Evolutionary conservation across 148 eudicot species (phyloP), one percentile per base, ranked within the genome.

Genomic region (Camellia granthamiana): DNA sequence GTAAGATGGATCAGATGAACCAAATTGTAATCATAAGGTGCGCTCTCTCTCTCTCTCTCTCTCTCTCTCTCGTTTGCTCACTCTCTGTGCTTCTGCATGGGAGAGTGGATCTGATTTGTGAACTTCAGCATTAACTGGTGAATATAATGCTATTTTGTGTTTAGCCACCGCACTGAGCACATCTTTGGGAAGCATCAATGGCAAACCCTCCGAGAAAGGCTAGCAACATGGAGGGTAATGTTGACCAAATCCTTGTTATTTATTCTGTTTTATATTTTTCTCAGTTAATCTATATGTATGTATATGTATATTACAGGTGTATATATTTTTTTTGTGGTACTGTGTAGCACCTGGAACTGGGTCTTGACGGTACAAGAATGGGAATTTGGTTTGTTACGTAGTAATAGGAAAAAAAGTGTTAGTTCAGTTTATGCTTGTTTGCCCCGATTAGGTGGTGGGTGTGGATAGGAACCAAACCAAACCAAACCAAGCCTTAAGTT

Each of bases 1-100:
- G 99, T 80, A 96, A 91, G 86, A 96, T 96, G 84, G 99, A 96
- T 84, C 99, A 96, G 85, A 91, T 94, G 90, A 96, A 96, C 83
- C 84, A 88, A 80, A 84, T 88, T 58, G 90, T 96, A 76, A 86
- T 89, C 75, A 93, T 96, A 77, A 96, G 92, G 99, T 96, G 84
- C 51, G 0, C 51, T 47, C 51, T 7, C 51, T 47, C 7, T 0
- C 51, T 0, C 51, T 47, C 51, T n/a, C n/a, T 7, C 51, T 47
- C 51, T 7, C 51, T 47, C 7, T 0, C 51, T 0, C 51, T 47
- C 51, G 5, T 7, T 47, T 7, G 5, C 51, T 47, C 51, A 4
- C 2, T 47, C 51, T 47, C 51, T 76, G 4, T 2, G 14, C 5
- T 44, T 76, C 55, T 60, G 15, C 5, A 11, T 41, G 16, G 38